phyloP scores from a whole-genome alignment of 805 yeast genomes.

The Kurtzmaniella fragi region DNA sequence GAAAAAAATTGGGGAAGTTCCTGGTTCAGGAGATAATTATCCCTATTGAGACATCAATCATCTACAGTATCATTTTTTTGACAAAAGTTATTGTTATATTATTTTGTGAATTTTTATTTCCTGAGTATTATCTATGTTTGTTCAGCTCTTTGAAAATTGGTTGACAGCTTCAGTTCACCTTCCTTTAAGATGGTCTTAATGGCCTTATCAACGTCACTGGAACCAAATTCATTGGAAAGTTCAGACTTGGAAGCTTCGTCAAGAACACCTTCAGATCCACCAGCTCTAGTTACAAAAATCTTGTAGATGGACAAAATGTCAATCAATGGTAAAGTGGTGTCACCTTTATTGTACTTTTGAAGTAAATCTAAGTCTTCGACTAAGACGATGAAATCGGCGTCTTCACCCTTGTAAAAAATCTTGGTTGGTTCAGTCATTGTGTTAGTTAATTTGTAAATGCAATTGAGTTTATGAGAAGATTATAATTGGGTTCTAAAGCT shows the following conservation, averaged over 20 bases:
- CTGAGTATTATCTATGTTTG: slow-evolving; percentile 20
- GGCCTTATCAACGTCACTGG: slow-evolving; percentile 48
- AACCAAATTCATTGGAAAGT: slow-evolving; percentile 65
- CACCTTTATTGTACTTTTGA: slow-evolving; percentile 45
- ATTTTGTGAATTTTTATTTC: too few relatives aligned
- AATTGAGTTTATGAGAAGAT: too few relatives aligned
- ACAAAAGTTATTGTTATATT: too few relatives aligned
- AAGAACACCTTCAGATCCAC: slow-evolving; percentile 69
- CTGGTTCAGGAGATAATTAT: slow-evolving; percentile 7
- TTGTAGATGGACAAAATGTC: slow-evolving; percentile 61
- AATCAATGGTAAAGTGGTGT: slow-evolving; percentile 51
- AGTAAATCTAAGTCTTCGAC: slow-evolving; percentile 49
- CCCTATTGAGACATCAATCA: too few relatives aligned
- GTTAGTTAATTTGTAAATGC: neutral
- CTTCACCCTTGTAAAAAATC: slow-evolving; percentile 61
- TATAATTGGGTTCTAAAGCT: too few relatives aligned
- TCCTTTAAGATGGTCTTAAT: slow-evolving; percentile 52
- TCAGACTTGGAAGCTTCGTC: slow-evolving; percentile 68
- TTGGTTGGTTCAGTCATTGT: slow-evolving; percentile 29
- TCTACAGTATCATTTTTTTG: too few relatives aligned
- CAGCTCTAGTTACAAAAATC: slow-evolving; percentile 55
- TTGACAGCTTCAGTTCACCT: slow-evolving; percentile 49
- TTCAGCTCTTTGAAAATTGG: slow-evolving; percentile 12
- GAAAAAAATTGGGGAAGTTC: too few relatives aligned
- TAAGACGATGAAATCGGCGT: slow-evolving; percentile 62